Base-by-base conservation (phyloP, 1,139 yeast genomes). In the Saccharomyces hybrid region DNA sequence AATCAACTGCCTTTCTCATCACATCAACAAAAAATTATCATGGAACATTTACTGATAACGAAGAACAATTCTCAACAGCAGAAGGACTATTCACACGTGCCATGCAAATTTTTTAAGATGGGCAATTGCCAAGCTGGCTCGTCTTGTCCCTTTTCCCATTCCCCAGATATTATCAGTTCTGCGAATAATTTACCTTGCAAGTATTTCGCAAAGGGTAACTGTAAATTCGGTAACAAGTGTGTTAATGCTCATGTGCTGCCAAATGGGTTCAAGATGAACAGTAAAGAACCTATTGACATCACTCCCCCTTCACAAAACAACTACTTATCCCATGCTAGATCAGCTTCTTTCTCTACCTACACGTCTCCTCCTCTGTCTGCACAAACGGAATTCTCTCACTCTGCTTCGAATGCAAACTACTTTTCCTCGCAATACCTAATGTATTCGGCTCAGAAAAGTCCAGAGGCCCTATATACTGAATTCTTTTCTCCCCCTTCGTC, bases 121-220 rank as follows among this genome's bases (percentile, higher is more conserved):
- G 97, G 98, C 0, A 82, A 87, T 19, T 91, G 98, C 70, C 97
- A 90, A 71, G 98, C 98, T 1, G 98, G 98, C 11, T 76, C 75
- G 55, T 78, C 93, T 1, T 93, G 98, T 70, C 97, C 97, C 1
- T 93, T 93, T 66, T 85, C 95, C 47, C 98, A 93, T 69, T 80
- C 87, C 49, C 71, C 82, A 54, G 71, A 79, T 16, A 34, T 32
- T 26, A 52, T 54, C 31, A 46, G 50, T 32, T 74, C 61, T 3
- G 64, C 78, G 47, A 90, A 85, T 58, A 81, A 80, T 58, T 79
- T 86, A 32, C 95, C 96, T 7, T 91, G 98, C 77, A 90, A 89
- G 75, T 91, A 90, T 70, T 91, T 88, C 70, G 95, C 87, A 66
- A 88, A 88, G 73, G 98, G 98, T 11, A 89, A 89, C 68, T 91